A percentile compares a stretch with the other conserved stretches of the same genome.
These are phyloP conservation scores for Chenopodium suecicum DNA, from an alignment of 148 eudicot genomes.

Conservation along the genomic window DNA sequence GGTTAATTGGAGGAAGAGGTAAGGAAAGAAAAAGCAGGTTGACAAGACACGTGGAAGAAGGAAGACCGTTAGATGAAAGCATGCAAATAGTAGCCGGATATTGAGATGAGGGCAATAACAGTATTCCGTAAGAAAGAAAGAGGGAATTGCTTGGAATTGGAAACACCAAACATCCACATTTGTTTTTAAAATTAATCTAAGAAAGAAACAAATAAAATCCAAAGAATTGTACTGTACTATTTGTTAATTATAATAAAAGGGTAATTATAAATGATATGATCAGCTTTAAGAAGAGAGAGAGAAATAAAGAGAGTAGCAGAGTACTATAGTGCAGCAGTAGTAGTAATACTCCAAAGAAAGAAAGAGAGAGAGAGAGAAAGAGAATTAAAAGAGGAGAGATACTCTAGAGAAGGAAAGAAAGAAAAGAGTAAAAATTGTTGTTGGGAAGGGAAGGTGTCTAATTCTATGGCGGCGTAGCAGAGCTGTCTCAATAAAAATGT, in stretches of 20 bases:
- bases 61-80: constrained; percentile 26
- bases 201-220: too few species aligned
- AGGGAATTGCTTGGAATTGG: too few species aligned
- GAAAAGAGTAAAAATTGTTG: neutral
- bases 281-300: constrained; percentile 4
- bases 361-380: neutral
- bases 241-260: too few species aligned
- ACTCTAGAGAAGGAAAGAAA: too few species aligned
- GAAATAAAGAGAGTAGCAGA: neutral
- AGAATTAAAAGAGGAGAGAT: neutral
- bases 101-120: constrained; percentile 28
- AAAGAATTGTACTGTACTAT: too few species aligned
- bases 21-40: neutral
- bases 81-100: constrained; percentile 43
- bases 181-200: too few species aligned
- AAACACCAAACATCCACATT: neutral
- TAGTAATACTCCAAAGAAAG: too few species aligned
- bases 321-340: too few species aligned
- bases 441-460: constrained; percentile 1
- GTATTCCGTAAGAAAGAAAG: neutral
- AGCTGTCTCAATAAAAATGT: neutral
- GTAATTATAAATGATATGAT: constrained; percentile 9
- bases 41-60: constrained; percentile 16
- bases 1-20: neutral
- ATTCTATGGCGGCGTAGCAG: constrained; percentile 41